Base-by-base conservation (phyloP, 2,329 filamentous ascomycete species). In the Colletotrichum lupini region DNA sequence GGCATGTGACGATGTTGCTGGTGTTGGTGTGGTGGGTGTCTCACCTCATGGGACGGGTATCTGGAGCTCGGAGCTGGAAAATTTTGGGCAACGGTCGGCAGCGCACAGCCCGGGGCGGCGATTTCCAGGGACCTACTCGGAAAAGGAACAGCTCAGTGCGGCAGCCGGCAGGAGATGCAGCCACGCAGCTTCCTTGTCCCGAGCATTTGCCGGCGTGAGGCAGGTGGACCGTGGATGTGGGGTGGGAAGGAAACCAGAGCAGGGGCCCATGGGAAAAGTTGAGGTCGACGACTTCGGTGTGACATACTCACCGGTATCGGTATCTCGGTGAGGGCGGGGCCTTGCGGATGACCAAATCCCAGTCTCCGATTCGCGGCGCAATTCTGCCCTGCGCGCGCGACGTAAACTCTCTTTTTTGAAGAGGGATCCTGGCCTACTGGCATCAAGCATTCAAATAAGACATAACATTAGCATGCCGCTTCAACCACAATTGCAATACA, bases 1-100 rank as follows among this genome's bases (percentile, higher is more conserved):
- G 59, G 58, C 73, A 75, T 69, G 67, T 75, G 74, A 63, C 71
- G 22, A 46, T 46, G 42, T 49, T 49, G 42, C 42, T 49, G 19
- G 42, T n/a, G 60, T 57, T 71, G 74, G 62, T 75, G 73, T 61
- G 75, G 55, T 58, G 61, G 24, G 24, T 67, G 70, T 76, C 64
- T 75, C 68, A 60, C 59, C 42, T 72, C 66, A 68, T 35, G 59
- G 30, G 67, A 67, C 57, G 53, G 71, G 71, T 28, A 57, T 58
- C 58, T 68, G 42, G 42, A 49, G 42, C 42, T 73, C 60, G 60
- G 60, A 68, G 58, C 60, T 72, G 73, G 69, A 68, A 74, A 71
- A 58, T 58, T 63, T 74, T 68, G 59, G 72, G 46, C 49, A 56
- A 37, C 16, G 32, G 35, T 55, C 42, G 28, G 30, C 62, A 35